Base-by-base conservation (phyloP, 495 filamentous ascomycete species). In the Talaromyces stipitatus region DNA sequence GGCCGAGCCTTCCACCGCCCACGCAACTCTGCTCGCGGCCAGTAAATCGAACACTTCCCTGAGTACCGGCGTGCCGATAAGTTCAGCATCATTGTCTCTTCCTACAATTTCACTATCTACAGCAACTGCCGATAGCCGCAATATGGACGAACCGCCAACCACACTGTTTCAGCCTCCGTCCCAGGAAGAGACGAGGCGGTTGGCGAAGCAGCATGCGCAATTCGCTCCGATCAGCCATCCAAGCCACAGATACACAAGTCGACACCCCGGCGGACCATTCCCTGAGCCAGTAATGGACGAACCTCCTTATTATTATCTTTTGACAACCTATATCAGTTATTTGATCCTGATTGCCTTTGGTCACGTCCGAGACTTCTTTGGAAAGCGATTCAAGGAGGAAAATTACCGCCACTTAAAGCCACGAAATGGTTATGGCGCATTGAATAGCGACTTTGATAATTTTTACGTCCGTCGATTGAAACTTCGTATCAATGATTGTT, bases 371-470 rank as follows among this genome's bases (percentile, higher is more conserved):
- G 94, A 98, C 71, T 98, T 96, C 72, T 98, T 98, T 67, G 94
- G 95, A 62, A 97, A 97, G 76, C 83, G 90, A 22, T 96, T 97
- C 71, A 84, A 86, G 65, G 80, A 90, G 63, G 82, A 87, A 52
- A 77, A 86, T 55, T 98, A 98, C 72, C 83, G 82, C 64, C 87
- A 95, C 62, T 73, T 98, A 63, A 89, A 87, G 68, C 80, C 83
- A 22, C 76, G 80, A 52, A 89, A 97, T 70, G 94, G 94, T 41
- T 97, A 96, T 69, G 94, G 91, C 16, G 89, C 94, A n/a, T 77
- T 98, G 62, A 97, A 97, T 71, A 95, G 90, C 61, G 94, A 97
- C 71, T 98, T 98, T 63, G 94, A 98, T 75, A 97, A 91, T 71
- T 98, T 98, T 71, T 98, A 98, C 72, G 89, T 94, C 33, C 83